These are phyloP conservation scores for Ormosia semicastrata DNA, from an alignment of 306 rosid genomes.

Conservation along the genomic window DNA sequence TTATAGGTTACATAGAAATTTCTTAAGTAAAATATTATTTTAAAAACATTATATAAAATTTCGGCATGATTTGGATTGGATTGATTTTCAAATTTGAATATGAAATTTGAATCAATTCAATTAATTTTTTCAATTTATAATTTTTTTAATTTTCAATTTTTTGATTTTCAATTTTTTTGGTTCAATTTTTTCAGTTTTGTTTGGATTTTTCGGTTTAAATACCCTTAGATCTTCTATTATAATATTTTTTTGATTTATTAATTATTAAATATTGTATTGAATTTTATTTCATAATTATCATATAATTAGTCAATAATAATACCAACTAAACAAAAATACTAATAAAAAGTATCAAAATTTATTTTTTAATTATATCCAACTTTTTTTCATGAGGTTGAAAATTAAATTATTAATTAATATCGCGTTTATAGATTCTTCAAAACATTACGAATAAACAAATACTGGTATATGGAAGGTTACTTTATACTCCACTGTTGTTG, in stretches of 20 bases:
- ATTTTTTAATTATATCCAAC: not conserved
- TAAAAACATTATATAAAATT: too few relatives aligned
- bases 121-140: too few relatives aligned
- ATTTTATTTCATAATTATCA: not conserved
- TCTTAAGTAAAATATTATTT: too few relatives aligned
- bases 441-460: slow-evolving; percentile 35
- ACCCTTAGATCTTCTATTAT: not conserved
- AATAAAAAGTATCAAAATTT: not conserved
- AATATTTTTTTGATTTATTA: not conserved
- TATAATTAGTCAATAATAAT: not conserved
- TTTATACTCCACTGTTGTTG: slow-evolving; percentile 37
- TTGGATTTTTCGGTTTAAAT: too few relatives aligned
- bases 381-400: not conserved
- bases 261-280: not conserved
- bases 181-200: not conserved
- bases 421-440: slow-evolving; percentile 20
- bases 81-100: too few relatives aligned
- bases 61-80: too few relatives aligned
- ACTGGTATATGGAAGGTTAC: slow-evolving; percentile 30
- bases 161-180: too few relatives aligned
- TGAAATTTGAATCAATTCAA: too few relatives aligned
- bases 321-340: not conserved
- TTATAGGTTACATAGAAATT: too few relatives aligned
- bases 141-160: too few relatives aligned
- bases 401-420: not conserved